Base-by-base conservation (phyloP, 805 yeast genomes). In the Maudiozyma saulgeensis region DNA sequence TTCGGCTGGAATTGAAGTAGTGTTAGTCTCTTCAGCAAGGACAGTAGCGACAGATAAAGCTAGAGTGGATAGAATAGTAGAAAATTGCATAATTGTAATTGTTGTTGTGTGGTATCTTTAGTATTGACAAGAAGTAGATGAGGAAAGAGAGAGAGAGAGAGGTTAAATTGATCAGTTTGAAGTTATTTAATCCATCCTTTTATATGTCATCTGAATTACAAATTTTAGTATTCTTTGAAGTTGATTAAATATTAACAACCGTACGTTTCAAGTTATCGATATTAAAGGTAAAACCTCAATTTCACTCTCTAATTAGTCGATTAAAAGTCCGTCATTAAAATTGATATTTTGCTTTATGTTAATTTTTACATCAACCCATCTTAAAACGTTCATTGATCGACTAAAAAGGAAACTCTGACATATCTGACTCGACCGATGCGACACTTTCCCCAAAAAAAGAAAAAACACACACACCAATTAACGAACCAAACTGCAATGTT, bases 1-100 rank as follows among this genome's bases (percentile, higher is more conserved):
- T 54, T 64, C 68, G 21, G 55, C 54, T 40, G 69, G 68, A 43
- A 65, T 46, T 2, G 18, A n/a, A 3, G 32, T 18, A 8, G 53
- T 39, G 3, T 32, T 35, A 6, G 46, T 38, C 38, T 66, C 63
- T 19, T 54, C 52, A 18, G 62, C 62, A 5, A 54, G 41, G 25
- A 49, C 49, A 28, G 41, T 31, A 38, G 58, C 18, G 13, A 51
- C 38, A 26, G 53, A 49, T 45, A 53, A 40, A 21, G 53, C 44
- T 34, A 56, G 50, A 23, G 53, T 45, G 38, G 58, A 50, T 34
- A 57, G 40, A 47, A 56, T 44, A 42, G 55, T 34, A 13, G 58
- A 49, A 15, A 56, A 48, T 42, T 56, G 56, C 62, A 58, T 58
- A 49, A 47, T 51, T 46, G 42, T 35, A 8, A 7, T 47, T 16